A percentile compares a stretch with the other conserved stretches of the same genome.
Evolutionary conservation across 2,329 filamentous ascomycete species (phyloP).

Genomic region (Ophiostoma sp.): DNA sequence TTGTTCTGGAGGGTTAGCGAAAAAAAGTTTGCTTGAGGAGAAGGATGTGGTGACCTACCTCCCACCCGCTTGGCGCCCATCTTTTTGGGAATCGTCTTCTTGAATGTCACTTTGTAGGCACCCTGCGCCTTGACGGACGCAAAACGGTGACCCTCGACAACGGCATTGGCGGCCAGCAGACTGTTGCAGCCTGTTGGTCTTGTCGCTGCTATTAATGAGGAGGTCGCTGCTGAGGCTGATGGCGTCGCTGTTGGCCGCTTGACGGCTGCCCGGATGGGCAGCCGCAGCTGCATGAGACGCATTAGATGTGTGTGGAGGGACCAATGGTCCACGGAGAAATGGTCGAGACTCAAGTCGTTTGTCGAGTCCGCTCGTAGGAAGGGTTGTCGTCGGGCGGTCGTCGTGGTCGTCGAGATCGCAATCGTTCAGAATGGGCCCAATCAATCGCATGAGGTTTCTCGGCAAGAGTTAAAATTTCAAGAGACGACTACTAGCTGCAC

Average conservation of each 20-base stretch:
- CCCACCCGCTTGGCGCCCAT: conserved; percentile 91
- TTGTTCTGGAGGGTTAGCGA: conserved; percentile 61
- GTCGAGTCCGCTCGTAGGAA: not conserved
- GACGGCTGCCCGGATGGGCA: conserved; percentile 47
- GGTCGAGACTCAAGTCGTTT: not conserved
- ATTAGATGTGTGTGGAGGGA: conserved; percentile 35
- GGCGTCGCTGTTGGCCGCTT: conserved; percentile 11
- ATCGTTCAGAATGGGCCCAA: not conserved
- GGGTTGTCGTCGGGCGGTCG: not conserved
- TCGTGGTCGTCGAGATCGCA: conserved; percentile 2
- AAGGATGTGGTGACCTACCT: conserved; percentile 56
- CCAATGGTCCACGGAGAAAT: not conserved
- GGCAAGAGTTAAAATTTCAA: conserved; percentile 8
- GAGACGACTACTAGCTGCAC: conserved; percentile 2
- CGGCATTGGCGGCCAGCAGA: conserved; percentile 39
- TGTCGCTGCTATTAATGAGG: not conserved
- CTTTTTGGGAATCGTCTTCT: conserved; percentile 71
- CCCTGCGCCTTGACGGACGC: conserved; percentile 65
- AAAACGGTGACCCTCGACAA: conserved; percentile 53
- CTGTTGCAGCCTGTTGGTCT: conserved; percentile 12
- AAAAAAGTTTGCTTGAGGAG: not conserved
- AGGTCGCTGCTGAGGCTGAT: not conserved
- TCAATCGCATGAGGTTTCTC: conserved; percentile 11
- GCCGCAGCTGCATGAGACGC: conserved; percentile 50
- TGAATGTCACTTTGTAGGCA: conserved; percentile 64